Conservation (phyloP, 257 asterid species). For the Agastache rugosa region DNA sequence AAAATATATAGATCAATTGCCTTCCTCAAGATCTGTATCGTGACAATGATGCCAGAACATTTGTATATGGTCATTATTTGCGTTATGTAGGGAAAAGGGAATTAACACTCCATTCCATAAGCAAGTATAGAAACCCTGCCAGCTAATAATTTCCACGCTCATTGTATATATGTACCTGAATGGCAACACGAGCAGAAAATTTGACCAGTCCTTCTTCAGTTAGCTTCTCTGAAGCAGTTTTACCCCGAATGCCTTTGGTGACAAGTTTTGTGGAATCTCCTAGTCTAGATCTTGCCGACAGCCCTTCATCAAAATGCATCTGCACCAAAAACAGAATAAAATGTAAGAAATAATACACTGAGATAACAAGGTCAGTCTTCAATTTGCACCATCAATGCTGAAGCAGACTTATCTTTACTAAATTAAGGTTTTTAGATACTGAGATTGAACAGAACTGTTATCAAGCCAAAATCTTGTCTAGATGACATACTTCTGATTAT, state of each 20-base stretch:
- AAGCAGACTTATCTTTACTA: slow-evolving; percentile 4
- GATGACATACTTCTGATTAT: not conserved
- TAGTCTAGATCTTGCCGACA: slow-evolving; percentile 74
- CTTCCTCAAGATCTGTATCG: not conserved
- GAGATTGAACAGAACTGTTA: not conserved
- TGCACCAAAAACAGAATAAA: slow-evolving; percentile 44
- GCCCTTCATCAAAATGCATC: slow-evolving; percentile 94
- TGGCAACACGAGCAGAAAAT: slow-evolving; percentile 85
- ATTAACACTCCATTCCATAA: slow-evolving; percentile 11
- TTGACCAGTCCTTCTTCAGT: slow-evolving; percentile 92
- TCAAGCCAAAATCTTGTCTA: not conserved
- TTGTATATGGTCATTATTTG: slow-evolving; percentile 11
- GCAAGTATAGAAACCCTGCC: slow-evolving; percentile 26
- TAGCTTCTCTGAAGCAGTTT: slow-evolving; percentile 90
- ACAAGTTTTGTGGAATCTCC: slow-evolving; percentile 82
- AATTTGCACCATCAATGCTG: slow-evolving; percentile 3
- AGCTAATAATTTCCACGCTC: slow-evolving; percentile 15
- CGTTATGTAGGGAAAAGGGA: slow-evolving; percentile 5
- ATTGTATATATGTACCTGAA: slow-evolving; percentile 59
- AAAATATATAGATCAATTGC: not conserved
- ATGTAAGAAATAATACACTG: slow-evolving; percentile 27
- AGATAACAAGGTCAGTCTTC: slow-evolving; percentile 15
- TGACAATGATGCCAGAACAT: not conserved
- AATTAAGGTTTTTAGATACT: slow-evolving; percentile 22
- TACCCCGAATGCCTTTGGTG: slow-evolving; percentile 79